Evolutionary conservation across 2,329 filamentous ascomycete genomes (phyloP).

Genomic region (Talaromyces pinophilus): DNA sequence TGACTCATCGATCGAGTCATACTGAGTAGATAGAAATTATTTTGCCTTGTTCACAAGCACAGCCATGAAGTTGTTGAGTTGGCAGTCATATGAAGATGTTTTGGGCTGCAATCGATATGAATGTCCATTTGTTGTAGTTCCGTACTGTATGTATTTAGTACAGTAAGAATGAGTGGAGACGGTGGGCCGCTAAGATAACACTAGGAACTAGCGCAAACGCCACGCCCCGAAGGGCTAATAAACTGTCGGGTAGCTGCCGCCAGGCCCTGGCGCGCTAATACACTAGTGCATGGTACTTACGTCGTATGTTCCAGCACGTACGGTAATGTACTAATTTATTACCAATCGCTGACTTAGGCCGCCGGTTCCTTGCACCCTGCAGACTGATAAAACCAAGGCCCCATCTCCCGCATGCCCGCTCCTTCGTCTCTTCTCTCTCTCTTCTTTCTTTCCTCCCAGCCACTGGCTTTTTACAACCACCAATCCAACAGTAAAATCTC

Average conservation of each 20-base stretch:
- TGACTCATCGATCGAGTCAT: constrained; percentile 13
- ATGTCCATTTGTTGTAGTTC: neutral
- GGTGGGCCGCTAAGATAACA: neutral
- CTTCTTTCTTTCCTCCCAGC: constrained; percentile 20
- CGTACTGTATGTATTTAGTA: neutral
- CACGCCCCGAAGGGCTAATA: constrained; percentile 13
- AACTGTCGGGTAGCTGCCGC: constrained; percentile 16
- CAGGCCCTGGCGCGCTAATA: constrained; percentile 8
- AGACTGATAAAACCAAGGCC: constrained; percentile 18
- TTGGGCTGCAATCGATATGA: constrained; percentile 11
- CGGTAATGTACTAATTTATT: constrained; percentile 17
- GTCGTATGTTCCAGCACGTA: constrained; percentile 6
- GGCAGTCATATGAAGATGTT: constrained; percentile 3
- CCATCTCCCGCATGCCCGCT: constrained; percentile 6
- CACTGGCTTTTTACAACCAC: constrained; percentile 20
- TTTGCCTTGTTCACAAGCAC: constrained; percentile 3
- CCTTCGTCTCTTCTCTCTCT: neutral
- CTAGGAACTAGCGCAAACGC: constrained; percentile 8
- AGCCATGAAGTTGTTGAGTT: constrained; percentile 6
- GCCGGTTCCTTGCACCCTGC: constrained; percentile 17
- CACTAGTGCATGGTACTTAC: constrained; percentile 9
- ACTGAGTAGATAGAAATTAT: neutral
- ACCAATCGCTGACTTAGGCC: constrained; percentile 13
- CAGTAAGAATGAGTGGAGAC: neutral
- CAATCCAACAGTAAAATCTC: neutral